Evolutionary conservation across 805 yeast genomes (phyloP), one percentile per base, ranked within the genome.

Genomic region (Geotrichum ghanense): DNA sequence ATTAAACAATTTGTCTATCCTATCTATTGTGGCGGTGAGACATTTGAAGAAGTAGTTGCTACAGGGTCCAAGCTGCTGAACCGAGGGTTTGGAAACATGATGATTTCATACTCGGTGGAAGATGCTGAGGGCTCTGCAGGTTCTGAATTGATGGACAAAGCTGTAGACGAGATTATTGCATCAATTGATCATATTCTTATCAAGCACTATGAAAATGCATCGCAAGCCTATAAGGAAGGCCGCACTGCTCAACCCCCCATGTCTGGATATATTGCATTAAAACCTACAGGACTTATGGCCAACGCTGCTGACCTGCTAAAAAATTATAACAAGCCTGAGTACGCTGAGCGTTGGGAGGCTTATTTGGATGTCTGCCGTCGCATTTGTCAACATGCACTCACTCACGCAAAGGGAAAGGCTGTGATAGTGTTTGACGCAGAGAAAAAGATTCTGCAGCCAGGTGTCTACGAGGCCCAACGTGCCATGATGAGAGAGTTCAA

Each of bases 101-200:
- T 89, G 95, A 69, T 89, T n/a, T 82, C 94, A 1, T 76, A 87
- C 62, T 86, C 96, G 14, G 88, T 89, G 45, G 97, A 89, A 66
- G 95, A 92, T 47, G 81, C 96, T 46, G 85, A 85, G 53, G 95
- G 95, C 34, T 75, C 51, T 12, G 53, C 54, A 6, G 45, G 49
- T 20, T 51, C 50, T 21, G 22, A 21, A 20, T 48, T 56, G 25
- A 45, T 57, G 22, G 60, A 55, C 27, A 46, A 53, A 17, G 60
- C 59, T 24, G 57, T 63, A 6, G 48, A 56, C 25, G 50, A 51
- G 45, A 69, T 77, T 17, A 70, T 76, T 48, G 68, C 70, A 42
- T 83, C 95, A 10, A 73, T 89, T 44, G 73, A 73, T 42, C 74
- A 79, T 40, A 79, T 87, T 40, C 74, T 89, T n/a, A 60, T 77